Conservation (phyloP, 129 eudicot genomes). For the Chrysanthemum makinoi region DNA sequence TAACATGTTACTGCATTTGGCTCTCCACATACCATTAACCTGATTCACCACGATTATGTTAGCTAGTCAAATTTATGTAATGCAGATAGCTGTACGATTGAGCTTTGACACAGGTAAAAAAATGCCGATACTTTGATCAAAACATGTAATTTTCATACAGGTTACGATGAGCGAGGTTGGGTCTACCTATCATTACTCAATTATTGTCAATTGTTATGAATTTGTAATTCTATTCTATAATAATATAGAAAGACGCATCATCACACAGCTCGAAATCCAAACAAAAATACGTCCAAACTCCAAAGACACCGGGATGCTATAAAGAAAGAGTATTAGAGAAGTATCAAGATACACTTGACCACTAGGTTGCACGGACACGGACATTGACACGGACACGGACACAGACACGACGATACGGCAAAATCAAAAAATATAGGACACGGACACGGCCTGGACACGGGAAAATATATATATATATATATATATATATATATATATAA, state of each 20-base stretch:
- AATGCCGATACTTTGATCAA: background rate
- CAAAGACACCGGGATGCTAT: too few species aligned
- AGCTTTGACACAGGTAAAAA: background rate
- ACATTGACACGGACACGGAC: too few species aligned
- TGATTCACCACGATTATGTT: background rate
- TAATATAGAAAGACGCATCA: background rate
- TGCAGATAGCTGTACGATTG: background rate
- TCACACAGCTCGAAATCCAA: too few species aligned
- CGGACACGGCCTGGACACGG: too few species aligned
- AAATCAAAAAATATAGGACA: too few species aligned
- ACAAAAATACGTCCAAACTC: too few species aligned
- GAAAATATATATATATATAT: too few species aligned
- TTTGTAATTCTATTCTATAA: background rate
- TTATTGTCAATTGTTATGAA: background rate
- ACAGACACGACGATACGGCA: too few species aligned
- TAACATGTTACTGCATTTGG: background rate
- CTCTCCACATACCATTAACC: slow-evolving; percentile 4
- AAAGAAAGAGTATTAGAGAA: too few species aligned
- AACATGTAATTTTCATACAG: background rate
- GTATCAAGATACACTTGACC: too few species aligned
- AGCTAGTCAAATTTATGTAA: background rate
- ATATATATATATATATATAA: too few species aligned
- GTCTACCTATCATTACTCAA: background rate
- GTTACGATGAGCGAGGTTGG: background rate
- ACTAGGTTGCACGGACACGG: too few species aligned